Evolutionary conservation across 2,329 filamentous ascomycete species (phyloP).

Genomic region (Coniochaeta prunicola): DNA sequence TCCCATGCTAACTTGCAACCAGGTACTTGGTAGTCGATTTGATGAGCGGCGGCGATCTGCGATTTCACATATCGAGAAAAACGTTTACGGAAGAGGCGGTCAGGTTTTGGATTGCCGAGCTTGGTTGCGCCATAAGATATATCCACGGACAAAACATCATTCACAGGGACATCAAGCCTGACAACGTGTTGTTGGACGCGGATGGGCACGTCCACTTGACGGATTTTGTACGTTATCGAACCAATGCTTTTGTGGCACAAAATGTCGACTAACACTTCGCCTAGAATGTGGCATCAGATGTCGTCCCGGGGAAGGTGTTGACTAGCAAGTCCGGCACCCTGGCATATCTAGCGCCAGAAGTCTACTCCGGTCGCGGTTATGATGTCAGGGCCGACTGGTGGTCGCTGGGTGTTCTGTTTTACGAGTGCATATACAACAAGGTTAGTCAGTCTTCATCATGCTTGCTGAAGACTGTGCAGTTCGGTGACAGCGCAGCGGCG

Average conservation of each 20-base stretch:
- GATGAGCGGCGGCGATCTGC: constrained; percentile 94
- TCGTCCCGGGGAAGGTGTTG: constrained; percentile 71
- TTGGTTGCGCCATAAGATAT: constrained; percentile 85
- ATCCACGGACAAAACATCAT: constrained; percentile 83
- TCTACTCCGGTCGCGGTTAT: constrained; percentile 87
- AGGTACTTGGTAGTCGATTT: constrained; percentile 97
- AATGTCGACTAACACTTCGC: constrained; percentile 4
- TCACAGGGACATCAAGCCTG: constrained; percentile 85
- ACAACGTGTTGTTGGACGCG: constrained; percentile 81
- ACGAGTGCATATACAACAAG: constrained; percentile 99
- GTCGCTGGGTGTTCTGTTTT: constrained; percentile 96
- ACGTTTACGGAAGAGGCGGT: constrained; percentile 97
- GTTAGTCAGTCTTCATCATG: constrained; percentile 32
- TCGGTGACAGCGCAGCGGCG: no score
- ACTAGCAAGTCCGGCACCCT: constrained; percentile 96
- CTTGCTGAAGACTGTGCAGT: no score
- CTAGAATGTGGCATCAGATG: constrained; percentile 94
- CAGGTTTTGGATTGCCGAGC: constrained; percentile 91
- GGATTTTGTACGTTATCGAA: constrained; percentile 68
- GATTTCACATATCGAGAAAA: constrained; percentile 96
- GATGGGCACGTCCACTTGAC: constrained; percentile 95
- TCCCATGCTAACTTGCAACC: constrained; percentile 34
- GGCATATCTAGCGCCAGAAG: constrained; percentile 91
- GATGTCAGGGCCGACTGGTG: constrained; percentile 93
- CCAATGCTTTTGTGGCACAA: constrained; percentile 16